These are phyloP conservation scores for Talaromyces sp. DNA, from an alignment of 2,329 filamentous ascomycete species.

Conservation along the genomic window DNA sequence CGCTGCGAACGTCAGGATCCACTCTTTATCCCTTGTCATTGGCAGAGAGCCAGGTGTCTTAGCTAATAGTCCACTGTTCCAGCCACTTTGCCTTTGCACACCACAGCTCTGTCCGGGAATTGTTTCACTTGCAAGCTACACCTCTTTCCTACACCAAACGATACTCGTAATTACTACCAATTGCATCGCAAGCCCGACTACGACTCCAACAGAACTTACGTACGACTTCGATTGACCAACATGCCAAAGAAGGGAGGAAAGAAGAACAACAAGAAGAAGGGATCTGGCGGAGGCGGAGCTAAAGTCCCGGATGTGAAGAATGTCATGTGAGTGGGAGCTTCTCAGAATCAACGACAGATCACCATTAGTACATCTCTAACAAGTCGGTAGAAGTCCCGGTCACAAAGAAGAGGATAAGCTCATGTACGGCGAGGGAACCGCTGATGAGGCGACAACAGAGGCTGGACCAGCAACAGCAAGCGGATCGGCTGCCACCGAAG, in stretches of 20 bases:
- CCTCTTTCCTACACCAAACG: background rate
- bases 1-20: constrained; percentile 5
- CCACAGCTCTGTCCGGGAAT: background rate
- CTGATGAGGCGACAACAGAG: background rate
- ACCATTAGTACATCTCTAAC: background rate
- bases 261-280: constrained; percentile 17
- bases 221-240: background rate
- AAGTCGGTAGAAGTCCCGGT: constrained; percentile 8
- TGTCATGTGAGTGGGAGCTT: constrained; percentile 10
- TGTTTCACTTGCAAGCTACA: background rate
- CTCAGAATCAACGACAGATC: background rate
- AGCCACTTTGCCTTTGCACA: constrained; percentile 12
- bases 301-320: constrained; percentile 17
- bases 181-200: background rate
- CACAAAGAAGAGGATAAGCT: constrained; percentile 15
- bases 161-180: background rate
- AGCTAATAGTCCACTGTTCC: constrained; percentile 13
- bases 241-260: constrained; percentile 20
- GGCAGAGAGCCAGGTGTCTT: constrained; percentile 16
- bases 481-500: constrained; percentile 3
- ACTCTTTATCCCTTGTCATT: constrained; percentile 17
- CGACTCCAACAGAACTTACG: background rate
- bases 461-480: constrained; percentile 1
- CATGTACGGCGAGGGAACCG: constrained; percentile 7
- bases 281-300: constrained; percentile 9